Evolutionary conservation across 495 filamentous ascomycete species (phyloP), one percentile per base, ranked within the genome.

Genomic region (Aspergillus biplanus): DNA sequence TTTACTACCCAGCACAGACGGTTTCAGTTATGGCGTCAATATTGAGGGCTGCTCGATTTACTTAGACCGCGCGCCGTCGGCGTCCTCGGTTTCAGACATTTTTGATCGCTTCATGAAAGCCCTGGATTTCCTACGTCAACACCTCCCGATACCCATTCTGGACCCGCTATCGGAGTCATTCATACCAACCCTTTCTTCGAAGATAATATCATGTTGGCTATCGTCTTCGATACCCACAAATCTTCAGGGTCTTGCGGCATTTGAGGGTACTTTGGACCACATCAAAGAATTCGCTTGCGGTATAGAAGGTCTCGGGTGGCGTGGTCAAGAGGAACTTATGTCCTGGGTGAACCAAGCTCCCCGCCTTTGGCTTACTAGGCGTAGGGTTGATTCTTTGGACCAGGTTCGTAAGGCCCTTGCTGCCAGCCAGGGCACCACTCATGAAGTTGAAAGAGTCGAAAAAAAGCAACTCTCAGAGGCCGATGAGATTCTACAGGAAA

Each of bases 281-380:
- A 85, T 92, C 8, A 74, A 81, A 39, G 70, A 81, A 7, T 91
- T 97, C 65, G 88, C 87, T 39, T 73, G 78, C 8, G 80, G 73
- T 4, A 73, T 97, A 12, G 84, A 87, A 49, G 73, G 75, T 1
- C 76, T 90, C 12, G 80, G 83, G 0, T 92, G 91, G 86, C 81
- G 82, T 32, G 90, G 90, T 18, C 82, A 89, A 27, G 82, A 86
- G 60, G 84, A 87, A 18, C 73, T 98, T 58, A 79, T 86, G 9
- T 88, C 91, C 46, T 99, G 95, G 95, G 86, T 89, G 0, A 86
- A 89, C 34, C 86, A 87, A 53, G 90, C 89, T 7, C 89, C 94
- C 6, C 84, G 85, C 27, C 83, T 92, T 12, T 99, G 95, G 95
- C 80, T 97, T 21, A 84, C 86, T n/a, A 93, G 90, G 70, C 87